Evolutionary conservation across 2,329 filamentous ascomycete genomes (phyloP).

Genomic region (Cladosporium oxysporum): DNA sequence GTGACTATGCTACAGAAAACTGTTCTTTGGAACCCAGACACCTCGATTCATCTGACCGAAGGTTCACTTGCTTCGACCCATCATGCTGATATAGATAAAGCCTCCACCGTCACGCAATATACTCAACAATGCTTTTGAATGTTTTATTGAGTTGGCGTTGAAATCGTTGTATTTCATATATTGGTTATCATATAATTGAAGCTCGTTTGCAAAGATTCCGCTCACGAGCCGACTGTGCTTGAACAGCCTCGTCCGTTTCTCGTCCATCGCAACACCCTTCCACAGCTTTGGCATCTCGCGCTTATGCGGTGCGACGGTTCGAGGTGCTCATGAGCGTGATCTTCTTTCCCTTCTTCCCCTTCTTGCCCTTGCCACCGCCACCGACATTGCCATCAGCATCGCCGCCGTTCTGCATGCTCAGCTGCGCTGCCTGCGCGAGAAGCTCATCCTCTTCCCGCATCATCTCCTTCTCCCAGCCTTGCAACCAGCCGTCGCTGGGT

Average conservation of each 20-base stretch:
- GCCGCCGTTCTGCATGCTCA: conserved; percentile 28
- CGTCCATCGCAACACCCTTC: not conserved
- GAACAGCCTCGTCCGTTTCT: not conserved
- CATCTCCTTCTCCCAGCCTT: conserved; percentile 78
- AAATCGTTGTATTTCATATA: conserved; percentile 3
- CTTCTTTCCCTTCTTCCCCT: conserved; percentile 62
- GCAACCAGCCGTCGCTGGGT: conserved; percentile 79
- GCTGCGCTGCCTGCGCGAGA: conserved; percentile 51
- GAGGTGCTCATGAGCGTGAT: conserved; percentile 70
- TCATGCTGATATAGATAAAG: not conserved
- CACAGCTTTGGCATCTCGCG: not conserved
- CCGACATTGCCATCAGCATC: conserved; percentile 23
- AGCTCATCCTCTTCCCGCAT: conserved; percentile 60
- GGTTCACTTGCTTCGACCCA: not conserved
- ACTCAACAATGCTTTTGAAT: too few relatives aligned
- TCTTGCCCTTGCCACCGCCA: conserved; percentile 30
- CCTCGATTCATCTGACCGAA: too few relatives aligned
- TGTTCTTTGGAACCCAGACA: not conserved
- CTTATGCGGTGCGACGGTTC: conserved; percentile 21
- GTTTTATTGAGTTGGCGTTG: not conserved
- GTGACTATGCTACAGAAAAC: too few relatives aligned
- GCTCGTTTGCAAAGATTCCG: not conserved
- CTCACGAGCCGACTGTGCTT: not conserved
- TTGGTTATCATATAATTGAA: conserved; percentile 1
- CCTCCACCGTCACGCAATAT: not conserved